These are phyloP conservation scores for Strobilomyces confusus DNA, from an alignment of 768 basidiomycete genomes.

Conservation along the genomic window DNA sequence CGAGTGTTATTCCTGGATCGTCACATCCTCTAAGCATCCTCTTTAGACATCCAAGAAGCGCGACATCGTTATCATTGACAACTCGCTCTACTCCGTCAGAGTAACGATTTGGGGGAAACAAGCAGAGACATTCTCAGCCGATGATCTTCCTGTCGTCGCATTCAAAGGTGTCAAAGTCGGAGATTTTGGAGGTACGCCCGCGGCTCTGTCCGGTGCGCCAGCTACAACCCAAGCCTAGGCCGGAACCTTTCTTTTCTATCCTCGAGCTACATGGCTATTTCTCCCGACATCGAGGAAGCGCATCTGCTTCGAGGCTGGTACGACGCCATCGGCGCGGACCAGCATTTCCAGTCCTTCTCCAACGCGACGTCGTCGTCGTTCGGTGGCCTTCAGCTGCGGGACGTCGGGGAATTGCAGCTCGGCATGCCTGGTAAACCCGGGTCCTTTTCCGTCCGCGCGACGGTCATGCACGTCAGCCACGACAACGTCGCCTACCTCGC, in stretches of 20 bases:
- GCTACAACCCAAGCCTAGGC: slow-evolving; percentile 39
- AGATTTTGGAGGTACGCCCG: slow-evolving; percentile 72
- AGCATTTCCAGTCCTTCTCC: slow-evolving; percentile 71
- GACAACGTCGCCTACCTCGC: slow-evolving; percentile 87
- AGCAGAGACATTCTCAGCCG: slow-evolving; percentile 72
- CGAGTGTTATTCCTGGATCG: slow-evolving; percentile 19
- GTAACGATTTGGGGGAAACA: slow-evolving; percentile 96
- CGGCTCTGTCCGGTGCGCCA: neutral
- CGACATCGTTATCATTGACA: slow-evolving; percentile 85
- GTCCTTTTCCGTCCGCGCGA: slow-evolving; percentile 76
- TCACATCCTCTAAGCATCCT: slow-evolving; percentile 1
- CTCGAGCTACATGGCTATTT: slow-evolving; percentile 72
- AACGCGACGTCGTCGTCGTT: slow-evolving; percentile 36
- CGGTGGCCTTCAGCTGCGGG: slow-evolving; percentile 61
- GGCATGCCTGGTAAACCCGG: slow-evolving; percentile 76
- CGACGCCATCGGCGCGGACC: slow-evolving; percentile 59
- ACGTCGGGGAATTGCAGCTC: slow-evolving; percentile 74
- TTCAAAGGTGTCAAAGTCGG: slow-evolving; percentile 93
- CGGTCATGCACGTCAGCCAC: slow-evolving; percentile 81
- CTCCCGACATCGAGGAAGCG: slow-evolving; percentile 88
- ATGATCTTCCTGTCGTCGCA: slow-evolving; percentile 70
- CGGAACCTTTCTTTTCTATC: slow-evolving; percentile 82
- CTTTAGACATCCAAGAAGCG: slow-evolving; percentile 76
- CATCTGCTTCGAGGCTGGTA: slow-evolving; percentile 91
- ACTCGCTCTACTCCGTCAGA: slow-evolving; percentile 69